Conservation (phyloP, 176 grass and related monocot species). For the Luzula sylvatica region DNA sequence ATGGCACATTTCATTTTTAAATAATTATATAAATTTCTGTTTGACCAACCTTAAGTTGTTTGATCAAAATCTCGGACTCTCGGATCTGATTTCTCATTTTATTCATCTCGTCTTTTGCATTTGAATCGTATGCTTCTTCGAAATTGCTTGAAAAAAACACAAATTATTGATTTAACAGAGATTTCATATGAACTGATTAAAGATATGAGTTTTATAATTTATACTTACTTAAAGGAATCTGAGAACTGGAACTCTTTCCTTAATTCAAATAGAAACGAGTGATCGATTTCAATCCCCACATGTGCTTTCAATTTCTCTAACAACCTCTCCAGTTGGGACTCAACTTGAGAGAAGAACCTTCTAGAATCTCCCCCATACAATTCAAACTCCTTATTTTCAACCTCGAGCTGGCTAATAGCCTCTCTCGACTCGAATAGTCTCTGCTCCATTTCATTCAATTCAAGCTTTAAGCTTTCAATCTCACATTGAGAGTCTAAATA, state of each 20-base stretch:
- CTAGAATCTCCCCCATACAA: conserved; percentile 28
- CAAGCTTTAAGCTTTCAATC: conserved; percentile 97
- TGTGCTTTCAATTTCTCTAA: conserved; percentile 20
- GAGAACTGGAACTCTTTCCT: conserved; percentile 8
- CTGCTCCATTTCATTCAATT: conserved; percentile 71
- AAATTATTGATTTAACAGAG: conserved; percentile 1
- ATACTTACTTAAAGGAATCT: conserved; percentile 16
- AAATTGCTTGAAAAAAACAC: conserved; percentile 33
- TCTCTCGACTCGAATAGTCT: conserved; percentile 43
- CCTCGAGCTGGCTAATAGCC: conserved; percentile 33
- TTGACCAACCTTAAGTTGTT: conserved; percentile 65
- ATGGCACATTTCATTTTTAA: neutral
- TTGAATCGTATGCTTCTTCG: conserved; percentile 21
- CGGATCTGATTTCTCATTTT: conserved; percentile 42
- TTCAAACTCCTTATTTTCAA: conserved; percentile 54
- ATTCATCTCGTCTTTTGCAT: conserved; percentile 29
- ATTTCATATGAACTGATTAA: neutral
- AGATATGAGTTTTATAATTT: neutral
- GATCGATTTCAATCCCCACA: conserved; percentile 24
- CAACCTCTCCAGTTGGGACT: conserved; percentile 37
- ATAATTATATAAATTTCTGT: neutral
- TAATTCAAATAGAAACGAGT: conserved; percentile 22
- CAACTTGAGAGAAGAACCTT: conserved; percentile 23
- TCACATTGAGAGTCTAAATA: conserved; percentile 89
- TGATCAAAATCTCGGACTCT: conserved; percentile 65